Percentiles rank a stretch among this genome's conserved stretches.
Evolutionary conservation across 2,329 filamentous ascomycete species (phyloP).

Genomic region (Trichoderma simmonsii): DNA sequence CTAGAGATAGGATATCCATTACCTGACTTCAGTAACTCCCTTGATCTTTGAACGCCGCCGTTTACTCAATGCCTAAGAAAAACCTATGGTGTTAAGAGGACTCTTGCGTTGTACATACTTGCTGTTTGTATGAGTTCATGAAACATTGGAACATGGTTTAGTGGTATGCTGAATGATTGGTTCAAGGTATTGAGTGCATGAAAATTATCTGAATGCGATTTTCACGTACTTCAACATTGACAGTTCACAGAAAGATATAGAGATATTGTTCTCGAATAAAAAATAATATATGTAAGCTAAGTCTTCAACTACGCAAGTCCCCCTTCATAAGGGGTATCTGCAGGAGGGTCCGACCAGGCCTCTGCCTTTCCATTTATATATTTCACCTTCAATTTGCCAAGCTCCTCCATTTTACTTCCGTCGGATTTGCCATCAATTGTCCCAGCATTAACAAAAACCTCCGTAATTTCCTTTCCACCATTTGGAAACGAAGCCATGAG

Average conservation of each 20-base stretch:
- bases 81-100: background rate
- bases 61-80: too few species aligned
- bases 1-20: background rate
- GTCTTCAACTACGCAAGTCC: background rate
- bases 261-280: background rate
- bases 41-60: background rate
- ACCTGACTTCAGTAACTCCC: background rate
- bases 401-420: background rate
- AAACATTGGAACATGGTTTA: background rate
- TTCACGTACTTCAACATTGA: background rate
- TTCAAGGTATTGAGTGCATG: background rate
- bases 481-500: background rate
- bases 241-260: background rate
- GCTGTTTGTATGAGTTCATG: background rate
- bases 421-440: background rate
- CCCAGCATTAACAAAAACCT: background rate
- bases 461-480: background rate
- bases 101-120: background rate
- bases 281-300: too few species aligned
- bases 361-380: background rate
- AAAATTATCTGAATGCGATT: background rate
- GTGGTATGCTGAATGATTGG: fast-evolving
- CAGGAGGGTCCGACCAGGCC: background rate
- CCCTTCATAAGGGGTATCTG: background rate
- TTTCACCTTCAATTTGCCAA: background rate